A percentile compares a stretch with the other conserved stretches of the same genome.
Conservation (phyloP, 176 grass and related monocot genomes). For the Hordeum vulgare region MorexV3_pseudomolecules_assembly NC_058522.1:322787973-322788472, state of each 20-base stretch:
- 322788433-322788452: slow-evolving; percentile 35
- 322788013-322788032: background rate
- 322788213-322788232: no score
- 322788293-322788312: slow-evolving; percentile 25
- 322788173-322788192: background rate
- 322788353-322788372: background rate
- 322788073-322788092: background rate
- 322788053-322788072: background rate
- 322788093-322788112: background rate
- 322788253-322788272: background rate
- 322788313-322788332: slow-evolving; percentile 31
- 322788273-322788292: background rate
- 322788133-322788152: background rate
- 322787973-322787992: no score
- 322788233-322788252: no score
- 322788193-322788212: background rate
- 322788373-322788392: background rate
- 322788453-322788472: slow-evolving; percentile 7
- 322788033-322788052: background rate
- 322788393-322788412: slow-evolving; percentile 50
- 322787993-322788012: no score
- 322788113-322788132: background rate
- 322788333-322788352: background rate
- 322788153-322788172: slow-evolving; percentile 8
- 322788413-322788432: slow-evolving; percentile 11